Evolutionary conservation across 2,329 filamentous ascomycete genomes (phyloP), one percentile per base, ranked within the genome.

Genomic region (Scortechinia acanthostroma): DNA sequence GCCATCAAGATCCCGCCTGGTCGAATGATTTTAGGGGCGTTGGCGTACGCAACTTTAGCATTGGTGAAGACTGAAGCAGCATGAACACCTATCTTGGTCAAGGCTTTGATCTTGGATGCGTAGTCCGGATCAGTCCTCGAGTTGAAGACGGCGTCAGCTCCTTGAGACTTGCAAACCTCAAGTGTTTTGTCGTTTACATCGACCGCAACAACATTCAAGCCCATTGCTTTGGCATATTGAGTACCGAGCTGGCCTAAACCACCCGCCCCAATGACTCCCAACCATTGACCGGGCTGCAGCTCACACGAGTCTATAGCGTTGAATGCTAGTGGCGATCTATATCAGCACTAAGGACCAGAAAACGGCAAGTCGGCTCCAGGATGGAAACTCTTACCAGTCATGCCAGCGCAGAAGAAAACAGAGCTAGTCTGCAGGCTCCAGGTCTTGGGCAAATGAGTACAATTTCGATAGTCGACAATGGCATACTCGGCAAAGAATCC

Each of bases 181-280:
- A 70, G 61, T 44, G 65, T 66, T 3, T 55, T 55, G 46, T 71
- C 63, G 44, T 65, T 68, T 43, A 68, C 70, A 53, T 86, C 82
- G 51, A 87, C 83, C 45, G 76, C 81, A 52, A 86, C 76, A 46
- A 74, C 67, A 19, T 73, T 66, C 28, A 85, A 63, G 43, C 82
- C 80, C 82, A 87, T 86, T 2, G 81, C 83, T 60, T 78, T 82
- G 10, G 80, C 81, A 58, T 85, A 86, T 61, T 86, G 83, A 54
- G 73, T 71, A n/a, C 79, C 80, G 42, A 84, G 63, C 20, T 6
- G 76, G 13, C 83, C 83, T 33, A 86, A 69, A 48, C 83, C 82
- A 50, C 83, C 83, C 20, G 81, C 83, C 58, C 83, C 83, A 44
- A 84, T 80, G 51, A 86, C 82, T 43, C 80, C 82, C 22, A 86